Conservation (phyloP, 345 rosid genomes). For the Kandelia obovata region DNA sequence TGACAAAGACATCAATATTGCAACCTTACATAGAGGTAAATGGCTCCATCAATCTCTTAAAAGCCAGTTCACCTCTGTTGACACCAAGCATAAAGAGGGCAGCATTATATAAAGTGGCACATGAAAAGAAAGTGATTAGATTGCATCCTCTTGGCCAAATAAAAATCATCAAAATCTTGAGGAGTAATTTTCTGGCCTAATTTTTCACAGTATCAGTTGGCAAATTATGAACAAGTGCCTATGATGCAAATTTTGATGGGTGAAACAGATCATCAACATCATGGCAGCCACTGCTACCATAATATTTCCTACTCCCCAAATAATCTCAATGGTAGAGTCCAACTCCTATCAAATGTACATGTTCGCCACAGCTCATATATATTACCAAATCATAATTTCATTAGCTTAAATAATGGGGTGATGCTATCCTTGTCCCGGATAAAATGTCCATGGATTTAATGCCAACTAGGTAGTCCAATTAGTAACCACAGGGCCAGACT, state of each 20-base stretch:
- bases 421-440: background rate
- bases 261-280: background rate
- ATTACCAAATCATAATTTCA: background rate
- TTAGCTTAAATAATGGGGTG: background rate
- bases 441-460: background rate
- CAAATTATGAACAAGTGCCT: background rate
- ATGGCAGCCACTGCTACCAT: background rate
- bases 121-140: no score
- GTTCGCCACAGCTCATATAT: background rate
- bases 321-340: background rate
- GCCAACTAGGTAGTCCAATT: background rate
- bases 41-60: no score
- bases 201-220: no score
- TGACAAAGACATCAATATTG: background rate
- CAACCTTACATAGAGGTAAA: no score
- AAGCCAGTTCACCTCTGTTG: no score
- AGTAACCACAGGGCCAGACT: no score
- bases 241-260: background rate
- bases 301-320: background rate
- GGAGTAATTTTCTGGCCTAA: no score
- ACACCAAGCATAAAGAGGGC: no score
- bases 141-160: no score
- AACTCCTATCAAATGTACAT: no score
- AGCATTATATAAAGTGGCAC: no score
- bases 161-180: no score